Evolutionary conservation across 768 basidiomycete species (phyloP).

Genomic region (Pisolithus orientalis): DNA sequence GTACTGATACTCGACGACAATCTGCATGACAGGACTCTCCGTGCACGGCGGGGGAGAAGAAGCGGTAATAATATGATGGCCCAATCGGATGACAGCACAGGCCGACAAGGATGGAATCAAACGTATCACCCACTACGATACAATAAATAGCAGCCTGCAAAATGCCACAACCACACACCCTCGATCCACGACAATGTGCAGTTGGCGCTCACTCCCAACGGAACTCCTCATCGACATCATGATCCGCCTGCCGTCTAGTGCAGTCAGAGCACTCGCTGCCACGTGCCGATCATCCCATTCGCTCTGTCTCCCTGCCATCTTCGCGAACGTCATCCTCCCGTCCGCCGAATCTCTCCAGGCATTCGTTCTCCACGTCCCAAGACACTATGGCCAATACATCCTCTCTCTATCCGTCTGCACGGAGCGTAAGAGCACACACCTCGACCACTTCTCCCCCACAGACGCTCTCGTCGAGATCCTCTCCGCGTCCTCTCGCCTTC

Average conservation of each 20-base stretch:
- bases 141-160: background rate
- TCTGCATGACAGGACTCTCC: no score
- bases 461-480: slow-evolving; percentile 49
- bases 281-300: slow-evolving; percentile 46
- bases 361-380: slow-evolving; percentile 55
- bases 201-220: slow-evolving; percentile 54
- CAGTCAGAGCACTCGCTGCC: slow-evolving; percentile 41
- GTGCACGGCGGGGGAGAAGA: no score
- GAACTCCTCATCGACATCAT: slow-evolving; percentile 62
- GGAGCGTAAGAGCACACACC: slow-evolving; percentile 25
- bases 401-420: slow-evolving; percentile 43
- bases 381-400: slow-evolving; percentile 46
- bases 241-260: slow-evolving; percentile 38
- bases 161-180: background rate
- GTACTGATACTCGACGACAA: no score
- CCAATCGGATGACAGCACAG: no score
- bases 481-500: slow-evolving; percentile 40
- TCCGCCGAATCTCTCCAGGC: slow-evolving; percentile 38
- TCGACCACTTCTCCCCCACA: slow-evolving; percentile 29
- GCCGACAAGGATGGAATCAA: background rate
- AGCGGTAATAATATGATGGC: no score
- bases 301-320: slow-evolving; percentile 52
- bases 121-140: no score
- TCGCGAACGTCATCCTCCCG: slow-evolving; percentile 50
- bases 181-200: background rate